Evolutionary conservation across 495 filamentous ascomycete species (phyloP).

Genomic region (Aspergillus saccharolyticus): DNA sequence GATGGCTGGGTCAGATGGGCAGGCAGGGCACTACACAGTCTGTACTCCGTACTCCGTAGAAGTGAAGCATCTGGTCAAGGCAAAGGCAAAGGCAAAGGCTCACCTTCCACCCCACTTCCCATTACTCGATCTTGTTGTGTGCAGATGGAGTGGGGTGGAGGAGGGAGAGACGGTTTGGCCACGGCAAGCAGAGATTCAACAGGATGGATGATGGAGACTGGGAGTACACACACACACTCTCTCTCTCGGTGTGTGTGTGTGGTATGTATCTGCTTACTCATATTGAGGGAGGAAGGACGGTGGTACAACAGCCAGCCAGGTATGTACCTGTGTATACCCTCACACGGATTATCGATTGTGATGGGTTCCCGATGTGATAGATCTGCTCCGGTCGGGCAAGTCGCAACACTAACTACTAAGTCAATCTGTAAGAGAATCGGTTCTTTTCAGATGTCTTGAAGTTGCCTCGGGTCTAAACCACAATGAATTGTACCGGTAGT

Average conservation of each 20-base stretch:
- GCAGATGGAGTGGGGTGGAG: not conserved
- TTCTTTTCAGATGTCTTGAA: not conserved
- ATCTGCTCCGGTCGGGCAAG: not conserved
- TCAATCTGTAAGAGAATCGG: not conserved
- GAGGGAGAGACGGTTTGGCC: not conserved
- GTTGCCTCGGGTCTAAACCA: not conserved
- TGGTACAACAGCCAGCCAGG: not conserved
- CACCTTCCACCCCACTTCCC: not conserved
- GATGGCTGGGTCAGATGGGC: not conserved
- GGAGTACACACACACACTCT: no score
- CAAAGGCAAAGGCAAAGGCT: not conserved
- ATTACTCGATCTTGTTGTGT: conserved; percentile 2
- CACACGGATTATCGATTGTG: not conserved
- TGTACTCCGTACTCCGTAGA: no score
- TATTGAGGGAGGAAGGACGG: not conserved
- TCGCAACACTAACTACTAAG: not conserved
- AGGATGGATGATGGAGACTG: not conserved
- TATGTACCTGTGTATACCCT: not conserved
- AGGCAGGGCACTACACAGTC: not conserved
- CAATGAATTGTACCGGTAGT: no score
- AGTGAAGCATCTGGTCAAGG: not conserved
- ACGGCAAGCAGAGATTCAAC: not conserved
- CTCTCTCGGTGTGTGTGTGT: no score
- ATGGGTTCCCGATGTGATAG: not conserved
- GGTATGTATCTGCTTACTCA: no score